Conservation (phyloP, 331 rosid species). For the Pyrus hybrid region DNA sequence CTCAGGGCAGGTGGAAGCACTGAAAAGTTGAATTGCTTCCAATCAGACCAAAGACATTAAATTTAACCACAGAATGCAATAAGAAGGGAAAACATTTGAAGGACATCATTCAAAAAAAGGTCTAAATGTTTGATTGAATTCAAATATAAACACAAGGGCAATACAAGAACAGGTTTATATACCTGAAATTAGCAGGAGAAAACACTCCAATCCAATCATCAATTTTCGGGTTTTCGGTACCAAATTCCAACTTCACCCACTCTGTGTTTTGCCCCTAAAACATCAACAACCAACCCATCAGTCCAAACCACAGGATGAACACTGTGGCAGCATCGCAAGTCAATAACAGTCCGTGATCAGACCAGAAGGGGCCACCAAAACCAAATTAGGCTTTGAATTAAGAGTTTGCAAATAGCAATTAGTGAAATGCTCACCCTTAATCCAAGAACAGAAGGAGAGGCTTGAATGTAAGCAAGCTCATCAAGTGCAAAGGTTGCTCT, state of each 20-base stretch:
- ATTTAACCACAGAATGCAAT: not conserved
- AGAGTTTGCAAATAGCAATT: not conserved
- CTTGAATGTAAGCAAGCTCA: constrained; percentile 45
- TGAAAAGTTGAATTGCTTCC: constrained; percentile 11
- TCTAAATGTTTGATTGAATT: constrained; percentile 6
- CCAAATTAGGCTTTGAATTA: not conserved
- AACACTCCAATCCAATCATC: constrained; percentile 79
- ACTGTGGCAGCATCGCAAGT: too few relatives aligned
- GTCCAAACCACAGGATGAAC: not conserved
- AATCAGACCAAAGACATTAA: not conserved
- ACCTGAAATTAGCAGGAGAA: constrained; percentile 83
- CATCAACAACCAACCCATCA: constrained; percentile 13
- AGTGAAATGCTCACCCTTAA: constrained; percentile 29
- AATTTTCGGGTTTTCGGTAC: constrained; percentile 44
- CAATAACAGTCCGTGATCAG: too few relatives aligned
- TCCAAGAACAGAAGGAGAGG: constrained; percentile 59
- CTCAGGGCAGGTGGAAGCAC: constrained; percentile 53
- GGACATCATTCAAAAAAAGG: not conserved
- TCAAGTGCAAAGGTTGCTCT: constrained; percentile 40
- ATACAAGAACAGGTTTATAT: not conserved
- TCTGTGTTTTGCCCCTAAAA: constrained; percentile 47
- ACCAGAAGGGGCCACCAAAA: not conserved
- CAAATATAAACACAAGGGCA: not conserved
- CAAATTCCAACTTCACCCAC: constrained; percentile 49
- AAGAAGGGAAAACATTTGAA: not conserved